Base-by-base conservation (phyloP, 805 yeast genomes). In the Yamadazyma laniorum region DNA sequence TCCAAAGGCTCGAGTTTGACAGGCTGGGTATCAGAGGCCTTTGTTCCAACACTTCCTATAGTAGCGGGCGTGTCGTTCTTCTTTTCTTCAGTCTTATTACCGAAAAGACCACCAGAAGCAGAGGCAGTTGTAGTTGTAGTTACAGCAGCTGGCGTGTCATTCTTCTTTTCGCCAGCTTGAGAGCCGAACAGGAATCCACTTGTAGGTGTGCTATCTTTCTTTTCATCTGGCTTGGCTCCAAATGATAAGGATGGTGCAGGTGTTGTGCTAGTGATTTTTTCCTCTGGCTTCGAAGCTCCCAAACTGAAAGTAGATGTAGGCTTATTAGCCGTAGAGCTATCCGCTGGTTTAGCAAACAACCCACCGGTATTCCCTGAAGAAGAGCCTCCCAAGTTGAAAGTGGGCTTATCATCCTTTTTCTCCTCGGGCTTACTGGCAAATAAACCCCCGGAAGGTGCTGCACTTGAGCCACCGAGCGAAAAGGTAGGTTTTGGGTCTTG, bases 1-100 rank as follows among this genome's bases (percentile, higher is more conserved):
- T 85, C 84, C 40, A 80, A 73, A 4, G 88, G 82, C 43, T 77
- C 78, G 19, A 80, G 73, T 26, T 75, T 69, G 37, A 82, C 79
- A 2, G 80, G 63, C 37, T 72, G 70, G 16, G 70, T 18, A 8
- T 28, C 34, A 4, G 49, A 44, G 9, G 54, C 32, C 5, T 32
- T 36, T 12, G 48, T 56, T n/a, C 31, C 31, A 15, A 28, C 9
- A 6, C 17, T 14, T 25, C 51, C 53, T 7, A 6, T 21, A 9
- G 23, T 21, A n/a, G 38, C 18, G 14, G 25, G 19, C 29, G 44
- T 49, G 17, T 38, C 49, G 14, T 47, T 53, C 29, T 45, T 49
- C 42, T 43, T 50, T 18, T 32, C 42, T 15, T 34, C 37, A n/a
- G 34, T 39, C 31, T 35, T 26, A 29, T 9, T 21, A 3, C 33